Conservation (phyloP, 1,284 basidiomycete genomes). For the Melampsora americana region DNA sequence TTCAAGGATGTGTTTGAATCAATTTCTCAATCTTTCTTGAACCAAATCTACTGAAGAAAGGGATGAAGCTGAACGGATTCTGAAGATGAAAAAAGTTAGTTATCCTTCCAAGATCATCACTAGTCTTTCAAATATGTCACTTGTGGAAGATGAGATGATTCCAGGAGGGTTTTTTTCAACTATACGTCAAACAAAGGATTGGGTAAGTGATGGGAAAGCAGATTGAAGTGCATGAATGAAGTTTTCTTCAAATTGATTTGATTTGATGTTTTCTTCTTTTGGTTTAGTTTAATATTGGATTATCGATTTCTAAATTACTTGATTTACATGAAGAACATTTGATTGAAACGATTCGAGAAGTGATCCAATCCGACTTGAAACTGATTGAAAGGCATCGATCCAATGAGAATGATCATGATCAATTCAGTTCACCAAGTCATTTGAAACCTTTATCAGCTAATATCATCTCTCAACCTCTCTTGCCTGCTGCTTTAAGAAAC, state of each 20-base stretch:
- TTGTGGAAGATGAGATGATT: conserved; percentile 30
- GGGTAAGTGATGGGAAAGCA: no score
- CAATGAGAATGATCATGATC: background rate
- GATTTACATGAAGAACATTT: conserved; percentile 21
- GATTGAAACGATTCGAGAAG: conserved; percentile 20
- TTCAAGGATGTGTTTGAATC: conserved; percentile 9
- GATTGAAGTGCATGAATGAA: no score
- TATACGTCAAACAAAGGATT: conserved; percentile 16
- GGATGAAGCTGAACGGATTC: background rate
- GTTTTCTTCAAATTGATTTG: background rate
- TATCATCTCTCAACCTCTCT: conserved; percentile 23
- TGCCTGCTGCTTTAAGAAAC: conserved; percentile 1
- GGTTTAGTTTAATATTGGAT: background rate
- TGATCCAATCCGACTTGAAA: background rate
- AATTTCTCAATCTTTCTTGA: conserved; percentile 11
- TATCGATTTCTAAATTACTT: conserved; percentile 13
- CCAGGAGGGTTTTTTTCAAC: conserved; percentile 21
- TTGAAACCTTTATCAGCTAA: background rate
- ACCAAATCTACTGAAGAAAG: background rate
- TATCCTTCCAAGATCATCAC: conserved; percentile 26
- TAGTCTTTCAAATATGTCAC: conserved; percentile 12
- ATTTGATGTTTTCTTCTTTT: no score
- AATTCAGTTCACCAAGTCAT: background rate
- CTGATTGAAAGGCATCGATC: background rate
- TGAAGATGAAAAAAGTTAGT: background rate